Conservation (phyloP, 2,329 filamentous ascomycete genomes). For the Colletotrichum neosansevieriae region DNA sequence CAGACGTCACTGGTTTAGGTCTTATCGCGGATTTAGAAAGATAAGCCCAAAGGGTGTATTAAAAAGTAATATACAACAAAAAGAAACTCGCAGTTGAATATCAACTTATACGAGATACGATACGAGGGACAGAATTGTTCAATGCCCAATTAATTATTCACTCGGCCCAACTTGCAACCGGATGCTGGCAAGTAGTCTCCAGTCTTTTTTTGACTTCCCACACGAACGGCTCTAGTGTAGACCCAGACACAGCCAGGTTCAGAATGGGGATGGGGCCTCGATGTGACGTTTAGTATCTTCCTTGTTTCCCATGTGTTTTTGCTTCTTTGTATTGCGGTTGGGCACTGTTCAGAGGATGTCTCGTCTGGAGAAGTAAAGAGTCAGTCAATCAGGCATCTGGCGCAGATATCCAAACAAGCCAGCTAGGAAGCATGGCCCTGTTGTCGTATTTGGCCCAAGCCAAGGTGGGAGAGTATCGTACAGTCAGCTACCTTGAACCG, state of each 20-base stretch:
- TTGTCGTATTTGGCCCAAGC: constrained; percentile 1
- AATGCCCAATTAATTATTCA: not conserved
- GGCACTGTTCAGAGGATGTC: not conserved
- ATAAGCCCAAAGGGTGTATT: too few relatives aligned
- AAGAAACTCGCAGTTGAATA: too few relatives aligned
- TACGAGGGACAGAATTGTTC: not conserved
- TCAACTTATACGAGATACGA: too few relatives aligned
- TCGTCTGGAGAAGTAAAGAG: not conserved
- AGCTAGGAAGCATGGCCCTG: not conserved
- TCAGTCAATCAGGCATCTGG: constrained; percentile 15
- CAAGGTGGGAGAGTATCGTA: not conserved
- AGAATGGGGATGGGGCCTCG: constrained; percentile 7
- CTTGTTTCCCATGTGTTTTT: constrained; percentile 18
- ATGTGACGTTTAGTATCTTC: constrained; percentile 7
- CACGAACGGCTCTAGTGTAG: not conserved
- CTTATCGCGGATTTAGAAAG: too few relatives aligned
- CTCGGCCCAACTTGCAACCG: not conserved
- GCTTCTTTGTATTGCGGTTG: not conserved
- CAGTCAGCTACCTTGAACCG: not conserved
- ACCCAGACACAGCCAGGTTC: too few relatives aligned
- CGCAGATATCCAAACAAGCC: constrained; percentile 2
- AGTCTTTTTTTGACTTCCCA: constrained; percentile 1
- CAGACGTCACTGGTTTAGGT: constrained; percentile 24
- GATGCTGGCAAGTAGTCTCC: not conserved
- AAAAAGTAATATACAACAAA: too few relatives aligned